These are phyloP conservation scores for Backusella mclennaniae DNA, from an alignment of 192 early-diverging fungal genomes.

Conservation along the genomic window DNA sequence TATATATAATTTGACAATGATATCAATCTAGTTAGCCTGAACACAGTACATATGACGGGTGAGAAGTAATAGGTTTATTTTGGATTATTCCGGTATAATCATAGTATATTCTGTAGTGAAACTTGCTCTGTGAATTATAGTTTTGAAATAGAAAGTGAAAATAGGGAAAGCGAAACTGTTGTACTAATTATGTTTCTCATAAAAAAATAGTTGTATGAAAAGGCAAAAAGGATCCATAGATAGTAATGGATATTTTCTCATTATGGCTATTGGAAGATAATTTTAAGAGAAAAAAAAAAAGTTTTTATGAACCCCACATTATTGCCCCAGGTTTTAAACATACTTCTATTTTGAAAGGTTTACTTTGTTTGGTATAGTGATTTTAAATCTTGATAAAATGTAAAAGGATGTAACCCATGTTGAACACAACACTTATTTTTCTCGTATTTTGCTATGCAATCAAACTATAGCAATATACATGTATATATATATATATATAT, in stretches of 20 bases:
- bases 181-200: no score
- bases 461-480: neutral
- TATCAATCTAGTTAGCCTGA: no score
- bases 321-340: neutral
- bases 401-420: neutral
- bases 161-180: no score
- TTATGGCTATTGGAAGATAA: neutral
- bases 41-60: no score
- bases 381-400: neutral
- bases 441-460: neutral
- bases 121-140: no score
- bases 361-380: neutral
- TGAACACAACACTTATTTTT: neutral
- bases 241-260: neutral
- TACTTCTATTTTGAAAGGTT: neutral
- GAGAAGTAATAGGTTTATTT: no score
- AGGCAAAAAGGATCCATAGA: neutral
- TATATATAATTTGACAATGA: no score
- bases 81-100: no score
- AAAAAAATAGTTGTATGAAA: neutral
- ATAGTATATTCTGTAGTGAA: no score
- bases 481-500: neutral
- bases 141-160: no score
- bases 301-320: neutral
- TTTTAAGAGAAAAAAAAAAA: neutral